Base-by-base conservation (phyloP, 805 yeast species). In the Saccharomycopsis selenospora region DNA sequence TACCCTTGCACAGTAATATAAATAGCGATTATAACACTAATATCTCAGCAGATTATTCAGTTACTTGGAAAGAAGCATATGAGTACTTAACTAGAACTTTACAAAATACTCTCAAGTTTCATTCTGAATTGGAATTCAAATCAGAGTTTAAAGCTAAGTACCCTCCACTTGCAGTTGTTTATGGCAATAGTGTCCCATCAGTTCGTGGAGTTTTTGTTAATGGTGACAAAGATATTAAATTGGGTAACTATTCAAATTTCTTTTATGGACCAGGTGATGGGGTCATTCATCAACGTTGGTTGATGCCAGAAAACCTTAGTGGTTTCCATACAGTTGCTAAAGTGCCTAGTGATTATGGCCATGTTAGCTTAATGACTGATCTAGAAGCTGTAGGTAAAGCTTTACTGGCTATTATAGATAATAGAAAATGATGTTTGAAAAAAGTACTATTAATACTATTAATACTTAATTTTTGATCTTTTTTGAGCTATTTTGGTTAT, bases 181-280 rank as follows among this genome's bases (percentile, higher is more conserved):
- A 85, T 60, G 95, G 96, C 7, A 79, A 85, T 59, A 70, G 74
- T 5, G 83, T 87, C 1, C 96, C 97, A 0, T 85, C 95, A 0
- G 90, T 87, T 3, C 73, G 93, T 46, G 95, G 91, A 5, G 82
- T 87, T 2, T 67, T 79, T 46, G 93, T 89, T 1, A 61, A 69
- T 27, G 76, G 81, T 4, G 61, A 61, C 8, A 75, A 81, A 40
- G 93, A 79, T 30, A 79, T 90, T 50, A 72, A 67, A 49, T 71
- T 74, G 36, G 96, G 95, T 3, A 75, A 78, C 54, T 89, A 85
- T 66, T 79, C 75, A 54, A 82, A 85, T 57, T 83, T 87, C 57
- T 78, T 75, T 57, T 89, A 86, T 58, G 95, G 95, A 0, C 86
- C 87, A 3, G 97, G 97, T 13, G 97, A 90, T 62, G 97, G 97